Evolutionary conservation across 805 yeast species (phyloP).

Genomic region (Tetrapisispora fleetii): DNA sequence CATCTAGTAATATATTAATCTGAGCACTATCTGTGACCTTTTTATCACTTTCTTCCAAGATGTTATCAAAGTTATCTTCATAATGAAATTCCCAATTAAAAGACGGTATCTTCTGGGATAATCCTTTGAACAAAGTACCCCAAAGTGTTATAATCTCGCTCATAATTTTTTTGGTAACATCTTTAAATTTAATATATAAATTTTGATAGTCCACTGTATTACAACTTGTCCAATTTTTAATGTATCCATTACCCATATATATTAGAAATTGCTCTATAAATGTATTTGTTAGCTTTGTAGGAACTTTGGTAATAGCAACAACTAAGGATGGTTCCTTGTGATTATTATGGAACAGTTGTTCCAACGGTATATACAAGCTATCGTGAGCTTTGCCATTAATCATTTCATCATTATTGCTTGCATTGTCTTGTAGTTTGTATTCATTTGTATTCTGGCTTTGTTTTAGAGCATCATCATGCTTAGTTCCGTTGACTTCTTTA

Average conservation of each 20-base stretch:
- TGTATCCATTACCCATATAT: conserved; percentile 2
- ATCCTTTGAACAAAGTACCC: neutral
- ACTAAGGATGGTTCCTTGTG: conserved; percentile 20
- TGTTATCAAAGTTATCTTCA: neutral
- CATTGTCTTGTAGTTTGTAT: neutral
- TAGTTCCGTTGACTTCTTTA: neutral
- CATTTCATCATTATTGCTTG: neutral
- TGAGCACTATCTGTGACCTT: neutral
- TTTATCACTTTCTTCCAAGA: neutral
- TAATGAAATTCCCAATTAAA: conserved; percentile 8
- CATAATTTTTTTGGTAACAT: neutral
- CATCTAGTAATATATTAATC: neutral
- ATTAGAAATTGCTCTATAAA: conserved; percentile 8
- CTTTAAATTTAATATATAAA: conserved; percentile 1
- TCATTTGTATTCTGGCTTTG: neutral
- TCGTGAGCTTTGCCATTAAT: neutral
- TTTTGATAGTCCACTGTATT: neutral
- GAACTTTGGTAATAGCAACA: conserved; percentile 13
- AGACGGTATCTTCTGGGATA: neutral
- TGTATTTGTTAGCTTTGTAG: conserved; percentile 2
- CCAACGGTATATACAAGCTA: neutral
- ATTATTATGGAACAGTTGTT: conserved; percentile 21
- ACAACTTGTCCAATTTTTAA: neutral
- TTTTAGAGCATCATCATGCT: neutral
- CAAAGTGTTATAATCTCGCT: neutral